Evolutionary conservation across 768 basidiomycete species (phyloP).

Genomic region (Multifurca ochricompacta): DNA sequence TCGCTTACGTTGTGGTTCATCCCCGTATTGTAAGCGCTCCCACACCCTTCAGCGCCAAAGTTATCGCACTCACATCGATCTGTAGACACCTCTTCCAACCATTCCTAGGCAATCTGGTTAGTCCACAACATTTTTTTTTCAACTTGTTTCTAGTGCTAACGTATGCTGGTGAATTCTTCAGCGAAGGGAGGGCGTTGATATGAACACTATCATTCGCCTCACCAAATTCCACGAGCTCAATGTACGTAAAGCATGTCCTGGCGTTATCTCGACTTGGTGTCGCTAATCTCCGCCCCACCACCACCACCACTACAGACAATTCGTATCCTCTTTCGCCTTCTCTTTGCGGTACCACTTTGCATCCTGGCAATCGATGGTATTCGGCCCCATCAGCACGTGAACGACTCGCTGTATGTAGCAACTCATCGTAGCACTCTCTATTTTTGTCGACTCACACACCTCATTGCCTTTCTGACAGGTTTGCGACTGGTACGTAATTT

Average conservation of each 20-base stretch:
- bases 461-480: background rate
- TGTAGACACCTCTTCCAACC: conserved; percentile 56
- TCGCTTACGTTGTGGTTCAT: conserved; percentile 68
- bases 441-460: too few relatives aligned
- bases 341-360: conserved; percentile 59
- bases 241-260: conserved; percentile 37
- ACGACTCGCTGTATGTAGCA: conserved; percentile 43
- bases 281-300: background rate
- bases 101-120: conserved; percentile 54
- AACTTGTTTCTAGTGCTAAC: background rate
- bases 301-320: conserved; percentile 39
- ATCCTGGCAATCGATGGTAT: conserved; percentile 66
- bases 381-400: conserved; percentile 52
- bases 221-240: conserved; percentile 80
- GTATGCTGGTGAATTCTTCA: conserved; percentile 24
- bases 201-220: conserved; percentile 55
- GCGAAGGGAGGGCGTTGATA: conserved; percentile 58
- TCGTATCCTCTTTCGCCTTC: conserved; percentile 64
- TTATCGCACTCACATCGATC: conserved; percentile 1
- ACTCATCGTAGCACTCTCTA: too few relatives aligned
- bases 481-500: background rate
- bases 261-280: background rate
- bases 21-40: conserved; percentile 49
- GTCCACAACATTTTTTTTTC: conserved; percentile 22
- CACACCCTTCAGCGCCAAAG: conserved; percentile 8